Base-by-base conservation (phyloP, 805 yeast genomes). In the Schizosaccharomyces octosporus region DNA sequence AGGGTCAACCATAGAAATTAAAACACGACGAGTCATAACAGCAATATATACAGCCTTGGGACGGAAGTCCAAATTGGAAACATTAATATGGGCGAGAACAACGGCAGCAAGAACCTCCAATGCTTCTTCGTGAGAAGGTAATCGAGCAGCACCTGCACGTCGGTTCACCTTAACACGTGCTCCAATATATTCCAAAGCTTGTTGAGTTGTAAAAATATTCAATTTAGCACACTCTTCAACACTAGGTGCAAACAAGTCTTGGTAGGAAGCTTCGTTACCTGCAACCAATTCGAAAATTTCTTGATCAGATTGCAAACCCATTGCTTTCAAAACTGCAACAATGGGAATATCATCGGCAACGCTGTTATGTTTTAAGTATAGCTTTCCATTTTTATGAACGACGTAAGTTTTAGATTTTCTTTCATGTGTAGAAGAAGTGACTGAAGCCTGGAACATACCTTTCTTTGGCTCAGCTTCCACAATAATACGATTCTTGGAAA, bases 401-500 rank as follows among this genome's bases (percentile, higher is more conserved):
- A 93, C 96, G 69, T 93, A 93, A 0, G 98, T 93, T 70, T 93
- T 93, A 31, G 97, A 90, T 71, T 90, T 94, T 73, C 98, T 81
- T 73, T 93, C 99, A 72, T 93, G 98, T 1, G 99, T 90, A 2
- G 97, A 88, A 4, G 97, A 87, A 0, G 98, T 93, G 19, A 93
- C 99, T 0, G 96, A 87, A 0, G 98, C 97, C 73, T 93, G 98
- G 24, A 89, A 96, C 27, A 93, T 83, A 3, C 82, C 84, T 72
- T 94, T 93, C 73, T 88, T 87, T 65, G 86, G 95, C 70, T 93
- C 99, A 1, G 96, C 93, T 72, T 93, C 99, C 15, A 93, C 98
- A 68, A 93, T 88, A 69, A 93, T 93, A 79, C 98, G 86, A 73
- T 93, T 93, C 74, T 93, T 93, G 60, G 95, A 84, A 70, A 93